Conservation (phyloP, 108 stramenopile genomes). For the Cylindrotheca closterium region DNA sequence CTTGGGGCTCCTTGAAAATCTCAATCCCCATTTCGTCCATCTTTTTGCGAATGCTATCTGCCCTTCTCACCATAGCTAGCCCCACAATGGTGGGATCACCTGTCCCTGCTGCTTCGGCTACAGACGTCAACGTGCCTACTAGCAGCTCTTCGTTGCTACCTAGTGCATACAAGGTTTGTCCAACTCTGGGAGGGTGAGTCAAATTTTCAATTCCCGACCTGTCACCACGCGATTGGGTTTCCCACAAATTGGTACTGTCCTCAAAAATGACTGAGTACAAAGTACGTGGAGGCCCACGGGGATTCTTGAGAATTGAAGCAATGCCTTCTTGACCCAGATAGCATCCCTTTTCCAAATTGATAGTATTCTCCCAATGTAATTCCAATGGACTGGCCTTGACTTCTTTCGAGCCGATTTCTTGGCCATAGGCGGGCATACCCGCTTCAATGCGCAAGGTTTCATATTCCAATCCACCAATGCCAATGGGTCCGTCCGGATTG, state of each 20-base stretch:
- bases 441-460: conserved; percentile 80
- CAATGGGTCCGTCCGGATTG: conserved; percentile 66
- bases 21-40: conserved; percentile 64
- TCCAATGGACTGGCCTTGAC: conserved; percentile 61
- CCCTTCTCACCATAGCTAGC: conserved; percentile 60
- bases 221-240: conserved; percentile 43
- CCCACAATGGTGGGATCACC: conserved; percentile 52
- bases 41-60: conserved; percentile 58
- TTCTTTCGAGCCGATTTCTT: conserved; percentile 27
- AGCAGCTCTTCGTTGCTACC: conserved; percentile 71
- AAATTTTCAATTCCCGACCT: conserved; percentile 40
- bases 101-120: conserved; percentile 74
- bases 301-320: conserved; percentile 79
- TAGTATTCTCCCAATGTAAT: conserved; percentile 46
- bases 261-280: conserved; percentile 75
- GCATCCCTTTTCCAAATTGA: conserved; percentile 80
- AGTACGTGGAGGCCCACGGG: conserved; percentile 61
- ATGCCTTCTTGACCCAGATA: conserved; percentile 88
- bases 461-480: conserved; percentile 69
- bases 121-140: conserved; percentile 71
- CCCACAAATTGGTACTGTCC: conserved; percentile 70
- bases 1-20: conserved; percentile 5
- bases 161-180: conserved; percentile 61
- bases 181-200: conserved; percentile 52
- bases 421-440: conserved; percentile 44